These are phyloP conservation scores for Lachancea meyersii DNA, from an alignment of 805 yeast species.

Conservation along the genomic window DNA sequence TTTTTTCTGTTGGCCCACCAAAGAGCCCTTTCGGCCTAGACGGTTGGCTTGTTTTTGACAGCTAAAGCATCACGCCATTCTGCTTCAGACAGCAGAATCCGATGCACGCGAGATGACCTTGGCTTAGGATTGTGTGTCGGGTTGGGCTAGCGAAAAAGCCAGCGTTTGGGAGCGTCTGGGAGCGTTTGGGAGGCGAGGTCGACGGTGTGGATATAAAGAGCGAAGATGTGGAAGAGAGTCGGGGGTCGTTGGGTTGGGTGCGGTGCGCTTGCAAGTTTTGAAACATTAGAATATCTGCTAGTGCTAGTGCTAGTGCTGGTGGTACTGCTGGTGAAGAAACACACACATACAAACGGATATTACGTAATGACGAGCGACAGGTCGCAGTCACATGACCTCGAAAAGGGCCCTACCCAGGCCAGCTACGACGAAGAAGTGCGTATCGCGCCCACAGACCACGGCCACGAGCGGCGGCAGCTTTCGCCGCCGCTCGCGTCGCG, in stretches of 20 bases:
- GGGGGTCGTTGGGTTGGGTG: too few relatives aligned
- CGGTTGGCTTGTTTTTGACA: not conserved
- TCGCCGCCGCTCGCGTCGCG: constrained; percentile 3
- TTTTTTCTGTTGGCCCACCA: not conserved
- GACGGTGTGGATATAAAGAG: too few relatives aligned
- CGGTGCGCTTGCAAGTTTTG: too few relatives aligned
- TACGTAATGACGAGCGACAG: not conserved
- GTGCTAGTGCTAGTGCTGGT: too few relatives aligned
- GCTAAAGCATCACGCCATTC: not conserved
- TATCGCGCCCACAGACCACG: too few relatives aligned
- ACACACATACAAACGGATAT: not conserved
- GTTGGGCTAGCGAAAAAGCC: too few relatives aligned
- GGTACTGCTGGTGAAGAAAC: not conserved
- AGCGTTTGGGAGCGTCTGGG: too few relatives aligned
- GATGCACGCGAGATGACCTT: too few relatives aligned
- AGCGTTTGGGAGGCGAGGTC: too few relatives aligned
- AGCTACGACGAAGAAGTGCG: constrained; percentile 11
- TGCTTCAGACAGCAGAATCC: not conserved
- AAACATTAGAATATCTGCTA: too few relatives aligned
- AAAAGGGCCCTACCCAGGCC: constrained; percentile 12
- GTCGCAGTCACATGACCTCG: constrained; percentile 9
- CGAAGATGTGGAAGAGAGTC: too few relatives aligned
- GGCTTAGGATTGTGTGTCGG: too few relatives aligned
- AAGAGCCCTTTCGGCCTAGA: not conserved
- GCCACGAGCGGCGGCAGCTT: constrained; percentile 2